phyloP scores from a whole-genome alignment of 2,329 filamentous ascomycete species.

The Monilinia laxa region DNA sequence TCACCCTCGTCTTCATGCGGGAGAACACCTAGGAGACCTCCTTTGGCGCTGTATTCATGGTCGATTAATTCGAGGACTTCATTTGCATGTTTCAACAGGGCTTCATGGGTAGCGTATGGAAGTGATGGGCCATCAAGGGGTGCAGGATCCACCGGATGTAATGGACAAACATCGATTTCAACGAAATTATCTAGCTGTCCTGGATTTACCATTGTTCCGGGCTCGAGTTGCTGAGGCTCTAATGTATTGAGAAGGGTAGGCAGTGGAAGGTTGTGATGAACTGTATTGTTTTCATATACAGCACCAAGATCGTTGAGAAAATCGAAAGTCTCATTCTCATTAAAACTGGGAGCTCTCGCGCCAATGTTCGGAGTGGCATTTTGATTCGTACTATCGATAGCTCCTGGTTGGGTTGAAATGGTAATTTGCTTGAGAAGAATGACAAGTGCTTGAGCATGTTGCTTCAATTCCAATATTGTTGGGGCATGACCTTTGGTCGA shows the following conservation, averaged over 20 bases:
- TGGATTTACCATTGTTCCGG: conserved; percentile 19
- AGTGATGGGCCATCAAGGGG: conserved; percentile 26
- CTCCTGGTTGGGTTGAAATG: conserved; percentile 41
- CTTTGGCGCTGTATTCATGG: conserved; percentile 56
- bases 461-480: conserved; percentile 57
- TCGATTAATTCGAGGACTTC: conserved; percentile 59
- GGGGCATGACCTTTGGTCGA: conserved; percentile 53
- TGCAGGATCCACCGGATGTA: conserved; percentile 26
- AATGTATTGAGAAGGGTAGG: conserved; percentile 34
- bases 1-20: conserved; percentile 45
- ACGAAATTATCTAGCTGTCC: conserved; percentile 11
- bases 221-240: conserved; percentile 15
- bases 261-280: conserved; percentile 35
- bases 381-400: conserved; percentile 34
- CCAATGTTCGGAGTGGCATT: not conserved
- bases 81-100: conserved; percentile 57
- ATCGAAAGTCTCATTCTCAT: conserved; percentile 52
- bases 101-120: conserved; percentile 36
- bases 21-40: conserved; percentile 56
- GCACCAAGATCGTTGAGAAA: conserved; percentile 53
- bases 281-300: conserved; percentile 43
- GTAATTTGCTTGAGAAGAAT: conserved; percentile 52
- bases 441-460: conserved; percentile 58
- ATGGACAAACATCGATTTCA: conserved; percentile 34
- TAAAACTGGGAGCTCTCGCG: conserved; percentile 7